A percentile compares a stretch with the other conserved stretches of the same genome.
These are phyloP conservation scores for Ploettnerulaceae sp. DNA, from an alignment of 2,329 filamentous ascomycete species.

Conservation along the genomic window DNA sequence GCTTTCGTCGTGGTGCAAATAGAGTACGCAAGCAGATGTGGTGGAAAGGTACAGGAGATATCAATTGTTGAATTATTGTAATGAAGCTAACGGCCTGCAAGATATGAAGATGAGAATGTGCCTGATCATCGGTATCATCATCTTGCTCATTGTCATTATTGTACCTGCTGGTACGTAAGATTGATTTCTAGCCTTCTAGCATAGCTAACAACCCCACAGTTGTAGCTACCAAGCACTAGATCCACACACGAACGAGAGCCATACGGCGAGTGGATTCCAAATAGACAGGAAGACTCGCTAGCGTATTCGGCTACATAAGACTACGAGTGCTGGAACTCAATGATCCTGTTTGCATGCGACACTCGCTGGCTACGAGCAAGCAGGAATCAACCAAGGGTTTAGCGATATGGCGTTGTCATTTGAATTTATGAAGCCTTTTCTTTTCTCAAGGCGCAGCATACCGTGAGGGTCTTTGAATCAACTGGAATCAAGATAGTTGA, in stretches of 20 bases:
- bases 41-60: conserved; percentile 62
- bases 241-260: conserved; percentile 12
- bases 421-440: conserved; percentile 31
- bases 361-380: conserved; percentile 37
- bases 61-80: not conserved
- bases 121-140: conserved; percentile 82
- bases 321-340: conserved; percentile 28
- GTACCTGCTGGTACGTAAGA: conserved; percentile 74
- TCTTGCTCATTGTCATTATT: conserved; percentile 90
- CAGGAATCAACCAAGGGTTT: conserved; percentile 33
- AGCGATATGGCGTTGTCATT: conserved; percentile 36
- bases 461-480: conserved; percentile 17
- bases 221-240: conserved; percentile 40
- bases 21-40: conserved; percentile 97
- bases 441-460: conserved; percentile 28
- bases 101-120: conserved; percentile 99
- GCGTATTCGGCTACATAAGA: conserved; percentile 17
- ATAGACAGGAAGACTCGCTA: conserved; percentile 4
- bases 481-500: conserved; percentile 14
- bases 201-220: conserved; percentile 36
- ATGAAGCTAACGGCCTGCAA: conserved; percentile 28
- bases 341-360: conserved; percentile 35
- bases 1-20: conserved; percentile 95
- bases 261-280: not conserved
- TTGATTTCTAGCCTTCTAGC: not conserved